Evolutionary conservation across 2,329 filamentous ascomycete genomes (phyloP).

Genomic region (Fusarium sp.): DNA sequence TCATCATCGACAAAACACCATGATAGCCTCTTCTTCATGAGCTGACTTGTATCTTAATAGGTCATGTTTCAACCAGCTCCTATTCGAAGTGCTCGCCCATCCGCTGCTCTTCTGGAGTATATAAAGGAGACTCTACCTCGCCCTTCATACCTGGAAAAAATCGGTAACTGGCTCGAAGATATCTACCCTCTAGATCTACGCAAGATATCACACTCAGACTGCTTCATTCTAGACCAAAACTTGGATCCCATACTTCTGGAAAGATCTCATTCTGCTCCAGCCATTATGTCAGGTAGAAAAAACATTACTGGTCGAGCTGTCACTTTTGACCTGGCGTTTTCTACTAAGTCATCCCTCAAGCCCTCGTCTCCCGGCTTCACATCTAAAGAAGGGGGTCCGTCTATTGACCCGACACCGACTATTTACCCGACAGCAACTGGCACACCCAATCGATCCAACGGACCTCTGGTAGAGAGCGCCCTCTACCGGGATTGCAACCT

Average conservation of each 20-base stretch:
- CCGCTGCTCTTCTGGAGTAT: not conserved
- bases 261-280: not conserved
- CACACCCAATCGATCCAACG: not conserved
- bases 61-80: not conserved
- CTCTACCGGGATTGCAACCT: not conserved
- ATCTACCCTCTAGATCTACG: not conserved
- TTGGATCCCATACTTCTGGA: not conserved
- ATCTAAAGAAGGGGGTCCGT: not conserved
- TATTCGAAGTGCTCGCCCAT: not conserved
- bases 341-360: not conserved
- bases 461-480: not conserved
- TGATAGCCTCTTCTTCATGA: not conserved
- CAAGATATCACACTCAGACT: not conserved
- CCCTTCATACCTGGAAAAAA: not conserved
- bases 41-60: not conserved
- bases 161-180: slow-evolving; percentile 12
- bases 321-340: not conserved
- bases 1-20: not conserved
- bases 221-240: not conserved
- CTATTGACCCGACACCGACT: not conserved
- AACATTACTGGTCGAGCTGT: not conserved
- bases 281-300: not conserved
- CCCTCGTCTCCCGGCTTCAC: not conserved
- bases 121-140: not conserved
- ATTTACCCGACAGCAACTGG: not conserved